Base-by-base conservation (phyloP, 257 asterid genomes). In the Echium plantagineum region DNA sequence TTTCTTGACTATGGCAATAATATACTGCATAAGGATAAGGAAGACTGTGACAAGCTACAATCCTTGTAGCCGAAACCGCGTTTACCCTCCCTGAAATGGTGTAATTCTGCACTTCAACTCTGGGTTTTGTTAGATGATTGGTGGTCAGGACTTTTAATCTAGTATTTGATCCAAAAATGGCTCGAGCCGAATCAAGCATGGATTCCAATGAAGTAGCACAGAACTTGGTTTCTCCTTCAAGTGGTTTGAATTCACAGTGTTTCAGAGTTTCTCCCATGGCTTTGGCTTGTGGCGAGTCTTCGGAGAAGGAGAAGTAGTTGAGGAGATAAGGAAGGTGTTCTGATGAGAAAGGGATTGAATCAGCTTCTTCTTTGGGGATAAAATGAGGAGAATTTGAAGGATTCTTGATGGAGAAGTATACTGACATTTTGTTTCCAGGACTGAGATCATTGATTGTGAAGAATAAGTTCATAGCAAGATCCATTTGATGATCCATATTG, bases 21-120 rank as follows among this genome's bases (percentile, higher is more conserved):
- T 77, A 81, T 6, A 90, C 94, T 7, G 88, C 84, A 62, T 90
- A 87, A 2, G 98, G 96, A 62, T 90, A 90, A 66, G 98, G 90
- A 76, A 90, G 61, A 18, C 65, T 38, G 68, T 90, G 98, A 69
- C 98, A 90, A 0, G 74, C 86, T 4, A 90, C 66, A 12, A 85
- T 71, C 57, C 21, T 79, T 0, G 66, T 54, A 15, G 78, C 77
- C 19, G 38, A 32, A 24, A 84, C 68, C 13, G 66, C 83, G 31
- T 12, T 1, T 2, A 83, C 84, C 52, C n/a, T n/a, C n/a, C 71
- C 79, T 7, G 26, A 4, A n/a, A 90, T 61, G 0, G 91, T 80
- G 72, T 87, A 90, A 71, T 74, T 87, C 70, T 87, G 95, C 54
- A 87, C 47, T 31, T 60, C 19, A 58, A 72, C 24, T 9, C 72